Base-by-base conservation (phyloP, 1,284 basidiomycete genomes). In the Sanghuangporus weigelae region DNA sequence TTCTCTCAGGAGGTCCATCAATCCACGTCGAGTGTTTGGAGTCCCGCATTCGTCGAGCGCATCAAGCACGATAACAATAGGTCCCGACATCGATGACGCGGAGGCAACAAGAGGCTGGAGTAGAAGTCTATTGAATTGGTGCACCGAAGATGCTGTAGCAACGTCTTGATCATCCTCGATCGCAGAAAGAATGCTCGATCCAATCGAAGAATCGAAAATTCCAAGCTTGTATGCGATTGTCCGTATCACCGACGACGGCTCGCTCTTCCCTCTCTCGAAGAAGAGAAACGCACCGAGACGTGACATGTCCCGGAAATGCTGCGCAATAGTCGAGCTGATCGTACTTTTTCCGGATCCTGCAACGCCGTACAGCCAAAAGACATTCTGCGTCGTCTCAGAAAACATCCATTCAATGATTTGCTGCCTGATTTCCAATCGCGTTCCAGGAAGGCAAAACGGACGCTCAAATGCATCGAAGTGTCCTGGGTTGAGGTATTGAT, bases 1-100 rank as follows among this genome's bases (percentile, higher is more conserved):
- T 44, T 26, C 40, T n/a, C 42, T 16, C 12, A 59, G n/a, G 12
- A 57, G 12, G 12, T 7, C 42, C 8, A 44, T n/a, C 23, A 59
- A 21, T 19, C n/a, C 57, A 10, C 26, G 21, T 35, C 55, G 38
- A 40, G 1, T 23, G 1, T 42, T 14, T 7, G 14, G 26, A 12
- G 38, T n/a, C 23, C 57, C 42, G 2, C 40, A 59, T 60, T 60
- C 49, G 36, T 60, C 59, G 8, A 60, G 14, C n/a, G 40, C 59
- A 38, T 60, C 59, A 36, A 60, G 46, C 26, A 60, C 38, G 35
- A 54, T 54, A 26, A 60, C 50, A 7, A 60, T 48, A 1, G 40
- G 57, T 19, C 42, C 57, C 12, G 23, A 14, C 42, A 46, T 23
- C 4, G 12, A 19, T 4, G 2, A 5, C 14, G 23, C 26, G 21